phyloP scores from a whole-genome alignment of 139 green algal genomes.

The Coccomyxa sp. region DNA sequence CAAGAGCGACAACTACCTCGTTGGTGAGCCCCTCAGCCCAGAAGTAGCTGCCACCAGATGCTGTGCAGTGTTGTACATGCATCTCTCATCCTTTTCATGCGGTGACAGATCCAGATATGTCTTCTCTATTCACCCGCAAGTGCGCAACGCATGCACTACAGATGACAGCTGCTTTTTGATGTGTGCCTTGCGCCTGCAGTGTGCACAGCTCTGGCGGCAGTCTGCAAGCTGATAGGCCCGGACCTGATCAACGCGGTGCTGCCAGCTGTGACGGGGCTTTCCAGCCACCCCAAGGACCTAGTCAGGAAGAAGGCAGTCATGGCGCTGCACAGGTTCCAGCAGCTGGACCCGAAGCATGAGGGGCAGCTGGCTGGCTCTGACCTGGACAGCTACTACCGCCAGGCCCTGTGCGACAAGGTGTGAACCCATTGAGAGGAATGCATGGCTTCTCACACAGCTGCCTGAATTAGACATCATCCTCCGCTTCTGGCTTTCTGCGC shows the following conservation, averaged over 20 bases:
- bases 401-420: conserved; percentile 72
- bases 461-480: no score
- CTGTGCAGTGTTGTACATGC: neutral
- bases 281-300: conserved; percentile 72
- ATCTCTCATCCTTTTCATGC: no score
- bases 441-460: neutral
- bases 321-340: conserved; percentile 76
- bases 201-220: conserved; percentile 50
- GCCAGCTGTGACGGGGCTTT: conserved; percentile 51
- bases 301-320: conserved; percentile 97
- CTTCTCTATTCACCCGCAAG: no score
- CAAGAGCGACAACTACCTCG: conserved; percentile 89
- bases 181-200: conserved; percentile 26
- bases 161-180: neutral
- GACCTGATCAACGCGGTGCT: conserved; percentile 89
- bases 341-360: conserved; percentile 65
- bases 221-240: conserved; percentile 60
- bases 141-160: neutral
- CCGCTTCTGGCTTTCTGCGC: no score
- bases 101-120: no score
- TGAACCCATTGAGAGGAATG: neutral
- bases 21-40: conserved; percentile 37
- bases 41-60: neutral
- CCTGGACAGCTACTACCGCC: conserved; percentile 61
- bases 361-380: conserved; percentile 58